These are phyloP conservation scores for Andalucia godoyi DNA, from an alignment of 78 protist species.

Conservation along the genomic window DNA sequence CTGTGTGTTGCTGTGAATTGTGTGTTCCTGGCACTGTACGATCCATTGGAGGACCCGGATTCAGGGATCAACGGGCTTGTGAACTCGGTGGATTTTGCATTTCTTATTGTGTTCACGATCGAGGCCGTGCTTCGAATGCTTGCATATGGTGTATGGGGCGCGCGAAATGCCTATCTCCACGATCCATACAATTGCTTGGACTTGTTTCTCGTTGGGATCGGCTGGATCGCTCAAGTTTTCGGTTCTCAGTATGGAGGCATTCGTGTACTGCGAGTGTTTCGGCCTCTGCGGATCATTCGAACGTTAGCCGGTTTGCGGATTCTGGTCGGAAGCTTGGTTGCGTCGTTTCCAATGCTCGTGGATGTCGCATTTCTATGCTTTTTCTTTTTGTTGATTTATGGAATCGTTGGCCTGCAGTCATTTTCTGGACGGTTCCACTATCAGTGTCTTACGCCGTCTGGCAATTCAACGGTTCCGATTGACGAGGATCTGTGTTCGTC, in stretches of 20 bases:
- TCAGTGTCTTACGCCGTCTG: background rate
- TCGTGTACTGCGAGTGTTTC: conserved; percentile 12
- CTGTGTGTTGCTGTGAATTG: conserved; percentile 2
- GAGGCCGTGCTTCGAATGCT: background rate
- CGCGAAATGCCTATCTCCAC: background rate
- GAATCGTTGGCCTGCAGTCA: conserved; percentile 17
- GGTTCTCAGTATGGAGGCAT: conserved; percentile 15
- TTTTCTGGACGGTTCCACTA: background rate
- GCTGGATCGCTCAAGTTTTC: conserved; percentile 19
- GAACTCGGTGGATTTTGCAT: background rate
- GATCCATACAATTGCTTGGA: too few relatives aligned
- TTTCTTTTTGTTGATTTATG: conserved; percentile 14
- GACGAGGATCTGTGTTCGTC: background rate
- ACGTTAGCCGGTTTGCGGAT: conserved; percentile 3
- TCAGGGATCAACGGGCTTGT: background rate
- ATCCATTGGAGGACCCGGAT: background rate
- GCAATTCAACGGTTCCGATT: background rate
- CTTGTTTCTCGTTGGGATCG: background rate
- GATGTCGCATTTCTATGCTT: background rate
- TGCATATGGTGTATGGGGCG: background rate
- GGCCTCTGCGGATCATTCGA: conserved; percentile 13
- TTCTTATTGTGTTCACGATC: background rate
- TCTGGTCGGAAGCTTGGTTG: conserved; percentile 1
- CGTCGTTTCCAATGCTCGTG: background rate
- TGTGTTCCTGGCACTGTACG: background rate